phyloP scores from a whole-genome alignment of 495 filamentous ascomycete genomes.

The Immersiella caudata region DNA sequence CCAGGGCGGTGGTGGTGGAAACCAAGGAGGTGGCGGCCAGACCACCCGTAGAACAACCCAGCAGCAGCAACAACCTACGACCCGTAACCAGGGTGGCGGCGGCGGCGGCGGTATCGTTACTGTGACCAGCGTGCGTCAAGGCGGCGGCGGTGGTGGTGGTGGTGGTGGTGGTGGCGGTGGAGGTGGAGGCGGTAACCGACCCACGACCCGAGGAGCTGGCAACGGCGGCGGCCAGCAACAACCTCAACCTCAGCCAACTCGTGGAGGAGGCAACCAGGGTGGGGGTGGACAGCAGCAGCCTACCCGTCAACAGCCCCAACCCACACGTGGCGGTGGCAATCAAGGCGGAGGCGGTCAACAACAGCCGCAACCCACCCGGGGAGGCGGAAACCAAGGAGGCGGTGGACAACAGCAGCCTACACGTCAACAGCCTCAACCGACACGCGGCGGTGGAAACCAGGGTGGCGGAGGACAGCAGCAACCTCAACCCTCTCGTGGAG shows the following conservation, averaged over 20 bases:
- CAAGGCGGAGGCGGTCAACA: neutral
- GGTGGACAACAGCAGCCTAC: neutral
- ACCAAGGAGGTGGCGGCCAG: neutral
- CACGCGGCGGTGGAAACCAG: no score
- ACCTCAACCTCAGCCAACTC: neutral
- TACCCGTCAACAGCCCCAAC: neutral
- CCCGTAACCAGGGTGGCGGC: neutral
- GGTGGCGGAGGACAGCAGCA: neutral
- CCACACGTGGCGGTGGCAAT: neutral
- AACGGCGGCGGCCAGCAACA: neutral
- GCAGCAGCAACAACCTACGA: neutral
- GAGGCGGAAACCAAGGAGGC: neutral
- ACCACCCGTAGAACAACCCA: neutral
- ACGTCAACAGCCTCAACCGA: neutral
- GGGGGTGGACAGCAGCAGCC: neutral
- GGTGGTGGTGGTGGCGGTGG: slow-evolving; percentile 8
- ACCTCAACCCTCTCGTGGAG: neutral
- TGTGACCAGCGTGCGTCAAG: neutral
- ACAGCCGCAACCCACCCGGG: neutral
- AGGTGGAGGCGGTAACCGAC: slow-evolving; percentile 3
- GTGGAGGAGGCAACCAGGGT: neutral
- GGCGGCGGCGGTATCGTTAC: neutral
- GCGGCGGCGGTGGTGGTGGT: neutral
- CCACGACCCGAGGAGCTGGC: neutral
- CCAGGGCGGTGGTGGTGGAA: slow-evolving; percentile 7